Evolutionary conservation across 2,329 filamentous ascomycete species (phyloP).

Genomic region (Davidsoniella eucalypti): DNA sequence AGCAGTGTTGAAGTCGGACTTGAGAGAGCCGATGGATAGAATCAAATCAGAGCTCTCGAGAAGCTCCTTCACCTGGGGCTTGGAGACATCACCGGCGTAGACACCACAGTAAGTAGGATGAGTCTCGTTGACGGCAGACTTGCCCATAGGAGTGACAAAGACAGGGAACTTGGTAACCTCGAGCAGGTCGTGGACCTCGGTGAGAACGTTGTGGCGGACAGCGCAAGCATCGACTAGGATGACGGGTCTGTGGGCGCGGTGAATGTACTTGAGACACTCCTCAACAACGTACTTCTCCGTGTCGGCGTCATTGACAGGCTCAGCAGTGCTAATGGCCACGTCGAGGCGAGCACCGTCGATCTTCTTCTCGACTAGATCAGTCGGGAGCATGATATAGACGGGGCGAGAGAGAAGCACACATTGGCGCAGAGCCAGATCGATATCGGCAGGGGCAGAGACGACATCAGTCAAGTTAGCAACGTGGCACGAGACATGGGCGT

Average conservation of each 20-base stretch:
- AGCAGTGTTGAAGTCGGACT: constrained; percentile 60
- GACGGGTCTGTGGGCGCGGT: constrained; percentile 56
- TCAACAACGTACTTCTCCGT: constrained; percentile 72
- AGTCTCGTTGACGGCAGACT: constrained; percentile 64
- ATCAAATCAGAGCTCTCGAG: constrained; percentile 57
- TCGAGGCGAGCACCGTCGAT: constrained; percentile 57
- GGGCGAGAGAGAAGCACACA: constrained; percentile 61
- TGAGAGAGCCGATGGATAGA: constrained; percentile 50
- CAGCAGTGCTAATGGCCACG: constrained; percentile 50
- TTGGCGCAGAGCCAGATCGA: constrained; percentile 60
- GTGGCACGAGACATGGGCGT: constrained; percentile 50
- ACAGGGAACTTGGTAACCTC: constrained; percentile 60
- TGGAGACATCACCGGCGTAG: constrained; percentile 65
- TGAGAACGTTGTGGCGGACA: constrained; percentile 55
- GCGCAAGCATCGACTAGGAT: constrained; percentile 74
- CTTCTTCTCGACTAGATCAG: constrained; percentile 62
- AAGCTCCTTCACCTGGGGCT: constrained; percentile 42
- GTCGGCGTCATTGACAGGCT: constrained; percentile 48
- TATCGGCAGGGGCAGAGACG: constrained; percentile 52
- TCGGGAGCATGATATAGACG: constrained; percentile 71
- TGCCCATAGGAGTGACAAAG: constrained; percentile 84
- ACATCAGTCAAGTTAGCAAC: constrained; percentile 56
- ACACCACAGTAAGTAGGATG: constrained; percentile 66
- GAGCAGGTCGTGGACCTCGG: constrained; percentile 57
- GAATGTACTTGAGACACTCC: constrained; percentile 56